Evolutionary conservation across 495 filamentous ascomycete genomes (phyloP).

Genomic region (Neurospora cerealis): DNA sequence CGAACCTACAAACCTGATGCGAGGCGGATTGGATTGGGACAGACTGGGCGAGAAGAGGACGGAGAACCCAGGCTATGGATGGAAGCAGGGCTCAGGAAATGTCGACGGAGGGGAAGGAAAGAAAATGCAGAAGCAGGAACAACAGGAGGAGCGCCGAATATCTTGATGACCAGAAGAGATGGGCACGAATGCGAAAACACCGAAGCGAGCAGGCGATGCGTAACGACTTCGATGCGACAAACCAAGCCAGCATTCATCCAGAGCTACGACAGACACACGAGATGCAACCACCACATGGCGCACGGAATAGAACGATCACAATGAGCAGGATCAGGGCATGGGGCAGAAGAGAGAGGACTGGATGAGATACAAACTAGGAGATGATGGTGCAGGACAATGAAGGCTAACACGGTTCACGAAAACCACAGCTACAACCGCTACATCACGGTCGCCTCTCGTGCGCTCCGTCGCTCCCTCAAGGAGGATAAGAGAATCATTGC

Average conservation of each 20-base stretch:
- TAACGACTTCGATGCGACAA: neutral
- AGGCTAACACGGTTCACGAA: slow-evolving; percentile 13
- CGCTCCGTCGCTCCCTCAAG: slow-evolving; percentile 86
- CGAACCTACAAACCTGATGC: neutral
- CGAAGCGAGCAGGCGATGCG: neutral
- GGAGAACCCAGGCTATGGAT: neutral
- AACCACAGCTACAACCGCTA: slow-evolving; percentile 70
- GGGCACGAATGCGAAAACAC: neutral
- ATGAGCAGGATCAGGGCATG: neutral
- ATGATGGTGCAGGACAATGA: neutral
- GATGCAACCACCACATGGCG: neutral
- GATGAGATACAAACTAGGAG: neutral
- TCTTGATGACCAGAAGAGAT: neutral
- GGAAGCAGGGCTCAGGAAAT: neutral
- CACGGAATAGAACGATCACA: neutral
- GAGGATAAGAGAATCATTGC: slow-evolving; percentile 77
- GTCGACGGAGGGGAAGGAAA: neutral
- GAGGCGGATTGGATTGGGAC: neutral
- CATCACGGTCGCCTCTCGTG: slow-evolving; percentile 64
- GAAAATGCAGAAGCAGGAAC: neutral
- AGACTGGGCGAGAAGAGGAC: neutral
- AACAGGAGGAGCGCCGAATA: neutral
- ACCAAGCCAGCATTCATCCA: neutral
- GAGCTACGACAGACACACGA: neutral
- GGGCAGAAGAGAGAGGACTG: neutral